Evolutionary conservation across 257 asterid species (phyloP).

Genomic region (Solanum okadae): DNA sequence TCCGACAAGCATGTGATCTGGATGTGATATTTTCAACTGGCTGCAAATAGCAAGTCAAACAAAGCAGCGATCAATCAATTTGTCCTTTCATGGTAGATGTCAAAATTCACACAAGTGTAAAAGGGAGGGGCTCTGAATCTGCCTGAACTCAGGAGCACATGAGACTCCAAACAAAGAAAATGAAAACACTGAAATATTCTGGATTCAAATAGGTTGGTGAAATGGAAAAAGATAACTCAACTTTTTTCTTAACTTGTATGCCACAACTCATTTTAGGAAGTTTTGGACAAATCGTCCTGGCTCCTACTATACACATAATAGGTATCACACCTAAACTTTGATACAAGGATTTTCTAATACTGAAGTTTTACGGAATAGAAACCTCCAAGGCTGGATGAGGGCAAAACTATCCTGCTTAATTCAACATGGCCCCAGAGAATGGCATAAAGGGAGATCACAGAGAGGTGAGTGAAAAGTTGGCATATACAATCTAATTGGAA

Average conservation of each 20-base stretch:
- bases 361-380: neutral
- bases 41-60: constrained; percentile 30
- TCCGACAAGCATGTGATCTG: constrained; percentile 64
- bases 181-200: neutral
- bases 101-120: neutral
- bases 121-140: neutral
- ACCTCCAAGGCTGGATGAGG: neutral
- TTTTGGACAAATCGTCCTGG: neutral
- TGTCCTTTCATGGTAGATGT: neutral
- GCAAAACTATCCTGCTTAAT: neutral
- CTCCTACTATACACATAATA: neutral
- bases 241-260: neutral
- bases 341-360: neutral
- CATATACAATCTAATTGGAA: neutral
- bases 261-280: neutral
- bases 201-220: neutral
- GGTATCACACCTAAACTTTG: neutral
- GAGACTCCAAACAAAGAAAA: neutral
- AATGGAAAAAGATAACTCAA: neutral
- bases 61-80: neutral
- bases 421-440: neutral
- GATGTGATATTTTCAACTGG: constrained; percentile 80
- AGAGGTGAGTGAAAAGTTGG: neutral
- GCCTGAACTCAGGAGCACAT: neutral
- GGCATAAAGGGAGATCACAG: neutral